Evolutionary conservation across 148 eudicot species (phyloP), one percentile per base, ranked within the genome.

Genomic region (Diospyros lotus): DNA sequence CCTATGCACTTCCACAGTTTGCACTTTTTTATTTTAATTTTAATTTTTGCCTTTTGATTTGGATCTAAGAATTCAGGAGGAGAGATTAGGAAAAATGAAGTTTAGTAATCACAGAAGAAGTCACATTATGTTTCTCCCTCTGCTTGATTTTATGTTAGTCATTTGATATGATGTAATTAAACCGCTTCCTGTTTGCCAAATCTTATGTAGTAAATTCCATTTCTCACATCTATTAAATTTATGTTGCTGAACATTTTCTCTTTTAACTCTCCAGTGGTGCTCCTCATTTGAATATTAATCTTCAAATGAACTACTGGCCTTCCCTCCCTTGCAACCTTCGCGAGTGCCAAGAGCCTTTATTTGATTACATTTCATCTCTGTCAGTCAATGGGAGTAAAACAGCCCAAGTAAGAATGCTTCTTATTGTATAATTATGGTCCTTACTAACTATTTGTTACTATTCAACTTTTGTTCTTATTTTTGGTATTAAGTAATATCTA

Each of bases 231-330:
- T 4, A 53, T 68, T 51, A 4, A 48, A 7, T 18, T 40, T 14
- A 41, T 9, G 11, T 45, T 15, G 28, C 28, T 28, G 28, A 28
- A 1, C 38, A 17, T 15, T 72, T 45, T 76, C 6, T 43, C 15
- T 44, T 52, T 53, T 67, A 48, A 40, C 44, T 60, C 62, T 63
- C 58, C 82, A 85, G 88, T 72, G 77, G 92, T 58, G 93, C 96
- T 76, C 96, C 86, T 69, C 96, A 90, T 80, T 77, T 91, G 79
- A 93, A 93, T 71, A 86, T 93, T 78, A 93, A 93, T 81, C 98
- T 93, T 79, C 92, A 90, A 68, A 93, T 93, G 98, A 93, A 93
- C 85, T 93, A 93, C 66, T 93, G 98, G 98, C 92, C 85, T 68
- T 80, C 96, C 40, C 90, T 93, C 55, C 65, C 98, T 74, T 85